phyloP scores from a whole-genome alignment of 78 protist species.

The Pigoraptor vietnamica region DNA sequence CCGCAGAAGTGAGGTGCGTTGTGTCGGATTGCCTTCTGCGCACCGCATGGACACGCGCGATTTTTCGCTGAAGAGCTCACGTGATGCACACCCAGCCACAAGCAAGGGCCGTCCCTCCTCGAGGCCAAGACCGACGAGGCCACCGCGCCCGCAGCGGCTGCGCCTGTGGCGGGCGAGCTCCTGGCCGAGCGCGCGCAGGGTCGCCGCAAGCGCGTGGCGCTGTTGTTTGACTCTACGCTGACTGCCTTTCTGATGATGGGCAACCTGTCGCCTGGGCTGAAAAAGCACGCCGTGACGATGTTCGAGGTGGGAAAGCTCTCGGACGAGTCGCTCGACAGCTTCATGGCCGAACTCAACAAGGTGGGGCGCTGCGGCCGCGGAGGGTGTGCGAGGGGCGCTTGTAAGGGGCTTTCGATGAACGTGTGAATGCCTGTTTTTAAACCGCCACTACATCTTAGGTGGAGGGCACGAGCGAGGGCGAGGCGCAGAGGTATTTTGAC shows the following conservation, averaged over 20 bases:
- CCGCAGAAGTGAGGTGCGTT: background rate
- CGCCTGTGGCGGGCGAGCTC: too few species aligned
- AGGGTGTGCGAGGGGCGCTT: background rate
- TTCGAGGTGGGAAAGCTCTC: slow-evolving; percentile 88
- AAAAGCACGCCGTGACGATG: slow-evolving; percentile 92
- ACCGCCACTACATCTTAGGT: background rate
- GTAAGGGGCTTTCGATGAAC: slow-evolving; percentile 16
- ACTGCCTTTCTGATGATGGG: slow-evolving; percentile 95
- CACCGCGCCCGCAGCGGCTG: too few species aligned
- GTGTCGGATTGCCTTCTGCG: background rate
- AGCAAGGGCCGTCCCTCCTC: too few species aligned
- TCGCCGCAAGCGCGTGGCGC: slow-evolving; percentile 48
- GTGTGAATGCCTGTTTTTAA: background rate
- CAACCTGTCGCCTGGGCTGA: slow-evolving; percentile 73
- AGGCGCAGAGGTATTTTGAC: slow-evolving; percentile 64
- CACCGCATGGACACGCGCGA: background rate
- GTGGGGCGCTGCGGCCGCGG: slow-evolving; percentile 9
- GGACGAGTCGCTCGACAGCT: slow-evolving; percentile 67
- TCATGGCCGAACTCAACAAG: slow-evolving; percentile 61
- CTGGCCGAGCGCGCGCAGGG: background rate
- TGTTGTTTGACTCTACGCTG: slow-evolving; percentile 76
- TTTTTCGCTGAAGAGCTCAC: too few species aligned
- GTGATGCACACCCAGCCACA: too few species aligned
- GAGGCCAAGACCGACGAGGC: too few species aligned
- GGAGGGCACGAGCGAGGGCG: slow-evolving; percentile 50